Evolutionary conservation across 2,329 filamentous ascomycete genomes (phyloP), one percentile per base, ranked within the genome.

Genomic region (Madurella fahalii): DNA sequence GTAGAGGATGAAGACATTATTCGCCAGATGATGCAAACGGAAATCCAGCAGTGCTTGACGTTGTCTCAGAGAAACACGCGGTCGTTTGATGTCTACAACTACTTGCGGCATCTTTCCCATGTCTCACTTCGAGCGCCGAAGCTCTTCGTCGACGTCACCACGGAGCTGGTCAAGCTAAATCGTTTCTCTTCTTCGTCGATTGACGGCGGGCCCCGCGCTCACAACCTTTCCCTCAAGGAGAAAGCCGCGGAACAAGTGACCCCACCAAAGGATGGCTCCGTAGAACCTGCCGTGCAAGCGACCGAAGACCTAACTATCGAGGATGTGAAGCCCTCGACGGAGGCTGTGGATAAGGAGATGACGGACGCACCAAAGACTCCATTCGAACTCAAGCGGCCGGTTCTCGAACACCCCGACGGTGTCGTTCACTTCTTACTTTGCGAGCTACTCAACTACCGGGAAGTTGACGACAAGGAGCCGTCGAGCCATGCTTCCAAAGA

Each of bases 351-450:
- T 61, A 82, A 82, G 62, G 79, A 83, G 25, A 81, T 84, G 74
- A 69, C 76, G 2, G 87, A 90, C 63, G 79, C 76, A 17, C 76
- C 81, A 2, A 95, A 93, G 69, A 70, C 70, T 32, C 61, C 77
- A 3, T 63, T 73, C 37, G 91, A 96, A 57, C 72, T 83, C 40
- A 96, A 95, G 71, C 78, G 89, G 9, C 93, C 94, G 1, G 79
- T 92, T 12, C 85, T 96, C 5, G 92, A 96, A 69, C 91, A 94
- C 58, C 90, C 93, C 0, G 94, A 97, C 69, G 94, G 94, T 4
- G 90, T 99, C 3, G 86, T 99, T 54, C 90, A 97, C 66, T 99
- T 96, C 71, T 78, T 99, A 18, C 83, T 99, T 4, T 95, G 89
- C 55, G 94, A 99, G 69, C 77, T 99, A 44, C 78, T 96, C 53